Evolutionary conservation across 257 asterid genomes (phyloP), one percentile per base, ranked within the genome.

Genomic region (Gentiana macrophylla): DNA sequence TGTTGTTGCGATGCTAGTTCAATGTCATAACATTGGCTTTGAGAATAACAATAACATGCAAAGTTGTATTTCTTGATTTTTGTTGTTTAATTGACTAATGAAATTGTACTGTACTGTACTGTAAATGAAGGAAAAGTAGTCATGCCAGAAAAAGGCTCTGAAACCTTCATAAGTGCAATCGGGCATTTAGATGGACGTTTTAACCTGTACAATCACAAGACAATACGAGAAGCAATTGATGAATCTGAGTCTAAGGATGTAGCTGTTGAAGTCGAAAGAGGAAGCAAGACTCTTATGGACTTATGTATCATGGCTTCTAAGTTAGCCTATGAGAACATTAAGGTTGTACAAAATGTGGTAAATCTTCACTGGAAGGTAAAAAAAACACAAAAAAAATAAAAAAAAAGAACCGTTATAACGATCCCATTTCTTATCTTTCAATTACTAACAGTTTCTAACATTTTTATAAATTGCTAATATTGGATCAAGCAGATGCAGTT

Each of bases 281-380:
- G 24, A 75, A 71, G 50, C 9, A 45, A 43, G 62, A 69, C 32
- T 78, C 78, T 62, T 12, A 73, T 44, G 74, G 80, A n/a, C 76
- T 70, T 9, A 73, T 81, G 4, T 66, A 7, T 78, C 0, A 75
- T 81, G 89, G 83, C 89, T 59, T 47, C 89, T 32, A 81, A 81
- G 59, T 49, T 66, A 32, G 67, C 85, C 15, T 81, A 81, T 13
- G 89, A 81, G 68, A 81, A 76, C 72, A 61, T 44, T 1, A 53
- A 52, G 3, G 67, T 52, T 59, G 62, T 67, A 9, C 46, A 70
- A 12, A 45, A 70, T 13, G 44, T 59, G 4, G 79, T 78, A 38
- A 62, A 44, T 8, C 62, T 75, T 46, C 68, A 64, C 4, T 81
- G 85, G 89, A 57, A 78, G 79, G 89, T 81, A 71, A 12, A 43